Evolutionary conservation across 176 grass and related monocot genomes (phyloP).

Genomic region (Elymus sibiricus): DNA sequence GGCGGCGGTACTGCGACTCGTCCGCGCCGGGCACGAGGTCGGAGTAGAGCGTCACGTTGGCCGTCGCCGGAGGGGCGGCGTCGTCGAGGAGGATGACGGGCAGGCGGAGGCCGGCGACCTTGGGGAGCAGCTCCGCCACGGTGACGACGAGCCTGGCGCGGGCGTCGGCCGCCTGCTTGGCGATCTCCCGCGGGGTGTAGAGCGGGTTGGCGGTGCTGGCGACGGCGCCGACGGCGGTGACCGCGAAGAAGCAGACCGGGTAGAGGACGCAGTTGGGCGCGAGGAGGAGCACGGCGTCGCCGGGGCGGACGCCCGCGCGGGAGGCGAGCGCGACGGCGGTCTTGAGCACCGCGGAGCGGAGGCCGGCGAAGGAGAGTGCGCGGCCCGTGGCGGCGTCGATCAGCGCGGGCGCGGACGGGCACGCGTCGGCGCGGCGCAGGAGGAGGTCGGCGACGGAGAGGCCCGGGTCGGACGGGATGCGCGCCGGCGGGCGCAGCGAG

Average conservation of each 20-base stretch:
- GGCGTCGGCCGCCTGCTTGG: slow-evolving; percentile 70
- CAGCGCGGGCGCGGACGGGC: slow-evolving; percentile 61
- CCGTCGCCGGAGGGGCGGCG: background rate
- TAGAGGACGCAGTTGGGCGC: slow-evolving; percentile 77
- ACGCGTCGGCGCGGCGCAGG: slow-evolving; percentile 40
- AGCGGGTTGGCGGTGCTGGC: slow-evolving; percentile 78
- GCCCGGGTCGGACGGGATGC: slow-evolving; percentile 42
- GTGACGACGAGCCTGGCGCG: slow-evolving; percentile 57
- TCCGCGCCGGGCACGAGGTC: slow-evolving; percentile 46
- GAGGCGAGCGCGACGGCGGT: slow-evolving; percentile 50
- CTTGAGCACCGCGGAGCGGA: slow-evolving; percentile 46
- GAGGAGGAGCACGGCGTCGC: slow-evolving; percentile 68
- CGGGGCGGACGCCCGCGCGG: slow-evolving; percentile 41
- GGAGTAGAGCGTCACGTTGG: slow-evolving; percentile 40
- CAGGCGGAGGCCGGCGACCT: slow-evolving; percentile 40
- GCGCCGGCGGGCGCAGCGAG: slow-evolving; percentile 38
- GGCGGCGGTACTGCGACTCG: slow-evolving; percentile 42
- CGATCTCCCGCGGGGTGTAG: slow-evolving; percentile 65
- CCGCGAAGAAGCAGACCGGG: slow-evolving; percentile 73
- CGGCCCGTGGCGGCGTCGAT: slow-evolving; percentile 55
- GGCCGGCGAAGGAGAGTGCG: slow-evolving; percentile 47
- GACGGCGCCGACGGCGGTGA: slow-evolving; percentile 63
- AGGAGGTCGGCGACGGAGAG: slow-evolving; percentile 59
- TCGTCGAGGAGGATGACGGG: slow-evolving; percentile 64
- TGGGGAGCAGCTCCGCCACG: slow-evolving; percentile 48